Base-by-base conservation (phyloP, 2,329 filamentous ascomycete genomes). In the Endothia cerciana region DNA sequence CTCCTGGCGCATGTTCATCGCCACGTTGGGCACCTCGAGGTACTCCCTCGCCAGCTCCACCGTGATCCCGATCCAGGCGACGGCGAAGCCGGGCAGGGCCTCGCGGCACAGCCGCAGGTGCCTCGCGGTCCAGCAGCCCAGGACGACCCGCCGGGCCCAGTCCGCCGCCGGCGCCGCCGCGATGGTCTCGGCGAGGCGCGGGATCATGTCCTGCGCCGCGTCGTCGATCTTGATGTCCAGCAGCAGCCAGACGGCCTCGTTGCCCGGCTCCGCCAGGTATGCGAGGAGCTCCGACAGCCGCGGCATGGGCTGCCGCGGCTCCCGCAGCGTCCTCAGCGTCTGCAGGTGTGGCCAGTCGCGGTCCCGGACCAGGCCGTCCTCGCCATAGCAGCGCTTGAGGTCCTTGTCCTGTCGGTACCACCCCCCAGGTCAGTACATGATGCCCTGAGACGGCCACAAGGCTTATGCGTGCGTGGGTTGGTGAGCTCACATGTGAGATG, bases 201-300 rank as follows among this genome's bases (percentile, higher is more conserved):
- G 78, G 76, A 97, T 88, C n/a, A 97, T 82, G 51, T 87, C 82
- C 19, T 89, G 83, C 0, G 91, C 80, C 69, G 91, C 81, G 73
- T 94, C 91, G 72, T 93, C 88, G 76, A 92, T 89, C 82, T 97
- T 98, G 75, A 98, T 92, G 75, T 98, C 94, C 3, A 98, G 81
- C 68, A 97, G 77, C 6, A 95, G 72, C 94, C 94, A 97, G 11
- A 94, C 82, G 53, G 89, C 76, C 72, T 91, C 87, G 47, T 85
- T 75, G 0, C 83, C 89, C 0, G 89, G 89, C 70, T 85, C 80
- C 0, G 85, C 82, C 62, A 98, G 76, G 73, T 90, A 94, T 66
- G 86, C 82, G 10, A 97, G 80, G 62, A 97, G 79, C 72, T 97
- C 94, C 28, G 77, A 72, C 15, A 98, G 80, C 38, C 90, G 83